Percentiles rank a stretch among this genome's conserved stretches.
Conservation (phyloP, 345 rosid genomes). For the Lepidium africanum region DNA sequence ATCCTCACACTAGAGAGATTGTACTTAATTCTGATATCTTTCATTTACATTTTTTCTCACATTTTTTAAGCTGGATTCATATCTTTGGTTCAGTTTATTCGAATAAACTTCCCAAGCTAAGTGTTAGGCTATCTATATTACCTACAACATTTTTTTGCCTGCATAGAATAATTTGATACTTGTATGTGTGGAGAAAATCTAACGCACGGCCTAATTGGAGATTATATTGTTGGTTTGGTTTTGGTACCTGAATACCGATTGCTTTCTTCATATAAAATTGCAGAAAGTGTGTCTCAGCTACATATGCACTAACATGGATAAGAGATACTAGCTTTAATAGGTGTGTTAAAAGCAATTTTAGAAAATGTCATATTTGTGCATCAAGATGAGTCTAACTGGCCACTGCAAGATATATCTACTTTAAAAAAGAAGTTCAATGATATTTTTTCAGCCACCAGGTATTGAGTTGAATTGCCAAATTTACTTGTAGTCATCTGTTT, state of each 20-base stretch:
- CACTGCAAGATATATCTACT: constrained; percentile 90
- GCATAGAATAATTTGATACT: not conserved
- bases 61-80: not conserved
- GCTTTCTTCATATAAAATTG: too few species aligned
- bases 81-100: not conserved
- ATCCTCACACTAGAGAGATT: constrained; percentile 97
- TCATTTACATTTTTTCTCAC: not conserved
- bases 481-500: not conserved
- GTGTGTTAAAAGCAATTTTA: constrained; percentile 90
- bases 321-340: constrained; percentile 94
- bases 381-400: constrained; percentile 99
- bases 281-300: constrained; percentile 98
- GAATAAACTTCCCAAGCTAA: not conserved
- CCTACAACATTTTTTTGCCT: not conserved
- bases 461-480: constrained; percentile 13
- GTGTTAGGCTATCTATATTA: not conserved
- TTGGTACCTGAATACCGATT: too few species aligned
- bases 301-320: constrained; percentile 97
- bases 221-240: too few species aligned
- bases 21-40: not conserved
- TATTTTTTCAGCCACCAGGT: constrained; percentile 98
- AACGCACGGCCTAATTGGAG: not conserved
- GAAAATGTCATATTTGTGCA: constrained; percentile 96
- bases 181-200: not conserved
- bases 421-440: constrained; percentile 97